Percentiles rank a stretch among this genome's conserved stretches.
Evolutionary conservation across 164 flowering plant genomes (phyloP).

Genomic region (Santalum album): DNA sequence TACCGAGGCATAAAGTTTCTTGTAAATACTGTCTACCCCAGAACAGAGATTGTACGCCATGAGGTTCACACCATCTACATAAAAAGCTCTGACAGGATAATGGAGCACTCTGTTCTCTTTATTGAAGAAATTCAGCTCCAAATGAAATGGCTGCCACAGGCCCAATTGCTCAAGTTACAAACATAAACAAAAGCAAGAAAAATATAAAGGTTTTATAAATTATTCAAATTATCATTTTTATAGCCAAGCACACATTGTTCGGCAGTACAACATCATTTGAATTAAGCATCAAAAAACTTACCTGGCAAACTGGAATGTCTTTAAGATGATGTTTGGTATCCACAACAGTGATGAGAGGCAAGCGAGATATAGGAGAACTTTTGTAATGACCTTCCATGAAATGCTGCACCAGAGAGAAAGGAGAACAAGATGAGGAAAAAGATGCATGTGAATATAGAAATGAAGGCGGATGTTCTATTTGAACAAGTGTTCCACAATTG

Average conservation of each 20-base stretch:
- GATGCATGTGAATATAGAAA: background rate
- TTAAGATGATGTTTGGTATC: slow-evolving; percentile 62
- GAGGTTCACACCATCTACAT: slow-evolving; percentile 78
- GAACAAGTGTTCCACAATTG: too few relatives aligned
- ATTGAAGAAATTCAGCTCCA: slow-evolving; percentile 96
- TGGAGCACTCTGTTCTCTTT: slow-evolving; percentile 87
- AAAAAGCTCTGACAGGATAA: slow-evolving; percentile 92
- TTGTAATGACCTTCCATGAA: slow-evolving; percentile 98
- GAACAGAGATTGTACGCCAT: slow-evolving; percentile 86
- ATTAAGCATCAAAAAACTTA: slow-evolving; percentile 11
- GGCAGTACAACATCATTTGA: background rate
- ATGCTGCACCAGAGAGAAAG: slow-evolving; percentile 41
- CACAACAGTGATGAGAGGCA: slow-evolving; percentile 73
- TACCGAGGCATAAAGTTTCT: slow-evolving; percentile 85
- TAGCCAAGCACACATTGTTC: background rate
- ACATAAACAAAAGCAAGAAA: slow-evolving; percentile 2
- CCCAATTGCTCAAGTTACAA: slow-evolving; percentile 7
- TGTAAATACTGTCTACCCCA: slow-evolving; percentile 72
- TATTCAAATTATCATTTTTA: background rate
- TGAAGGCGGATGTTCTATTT: too few relatives aligned
- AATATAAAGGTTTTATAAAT: slow-evolving; percentile 1
- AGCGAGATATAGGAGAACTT: slow-evolving; percentile 78
- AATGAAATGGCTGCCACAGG: slow-evolving; percentile 72
- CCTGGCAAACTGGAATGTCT: slow-evolving; percentile 91
- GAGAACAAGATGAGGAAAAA: background rate